Evolutionary conservation across 164 flowering plant genomes (phyloP).

Genomic region (Cinnamomum chago): DNA sequence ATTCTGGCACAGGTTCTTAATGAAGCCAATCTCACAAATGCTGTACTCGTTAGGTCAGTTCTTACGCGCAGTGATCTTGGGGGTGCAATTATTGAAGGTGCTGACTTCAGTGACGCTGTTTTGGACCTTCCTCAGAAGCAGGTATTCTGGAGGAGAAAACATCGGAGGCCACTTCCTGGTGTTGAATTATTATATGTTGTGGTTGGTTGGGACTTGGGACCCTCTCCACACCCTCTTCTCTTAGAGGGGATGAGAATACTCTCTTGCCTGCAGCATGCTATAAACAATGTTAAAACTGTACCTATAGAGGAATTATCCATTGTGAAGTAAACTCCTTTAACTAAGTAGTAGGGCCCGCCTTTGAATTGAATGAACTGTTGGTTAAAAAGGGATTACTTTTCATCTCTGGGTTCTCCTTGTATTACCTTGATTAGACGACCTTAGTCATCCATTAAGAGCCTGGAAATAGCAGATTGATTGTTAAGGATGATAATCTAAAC

Average conservation of each 20-base stretch:
- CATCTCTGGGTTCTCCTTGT: background rate
- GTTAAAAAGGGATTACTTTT: background rate
- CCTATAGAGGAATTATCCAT: background rate
- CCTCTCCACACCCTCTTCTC: too few relatives aligned
- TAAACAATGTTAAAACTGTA: background rate
- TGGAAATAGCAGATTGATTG: background rate
- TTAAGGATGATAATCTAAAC: too few relatives aligned
- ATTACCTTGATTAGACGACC: background rate
- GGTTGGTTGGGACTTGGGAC: background rate
- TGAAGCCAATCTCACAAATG: constrained; percentile 90
- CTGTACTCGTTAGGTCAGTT: constrained; percentile 81
- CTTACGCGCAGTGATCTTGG: constrained; percentile 95
- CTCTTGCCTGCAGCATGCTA: too few relatives aligned
- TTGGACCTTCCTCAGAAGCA: constrained; percentile 89
- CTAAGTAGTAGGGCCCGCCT: background rate
- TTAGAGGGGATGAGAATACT: too few relatives aligned
- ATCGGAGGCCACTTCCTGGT: background rate
- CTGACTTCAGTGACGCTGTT: constrained; percentile 97
- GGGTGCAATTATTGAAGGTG: constrained; percentile 83
- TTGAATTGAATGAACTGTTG: background rate
- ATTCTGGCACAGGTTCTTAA: constrained; percentile 65
- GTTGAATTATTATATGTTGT: background rate
- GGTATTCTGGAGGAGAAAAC: constrained; percentile 28
- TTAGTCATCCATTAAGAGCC: background rate
- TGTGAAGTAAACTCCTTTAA: background rate